phyloP scores from a whole-genome alignment of 139 green algal species.

The Tetraselmis chui region DNA sequence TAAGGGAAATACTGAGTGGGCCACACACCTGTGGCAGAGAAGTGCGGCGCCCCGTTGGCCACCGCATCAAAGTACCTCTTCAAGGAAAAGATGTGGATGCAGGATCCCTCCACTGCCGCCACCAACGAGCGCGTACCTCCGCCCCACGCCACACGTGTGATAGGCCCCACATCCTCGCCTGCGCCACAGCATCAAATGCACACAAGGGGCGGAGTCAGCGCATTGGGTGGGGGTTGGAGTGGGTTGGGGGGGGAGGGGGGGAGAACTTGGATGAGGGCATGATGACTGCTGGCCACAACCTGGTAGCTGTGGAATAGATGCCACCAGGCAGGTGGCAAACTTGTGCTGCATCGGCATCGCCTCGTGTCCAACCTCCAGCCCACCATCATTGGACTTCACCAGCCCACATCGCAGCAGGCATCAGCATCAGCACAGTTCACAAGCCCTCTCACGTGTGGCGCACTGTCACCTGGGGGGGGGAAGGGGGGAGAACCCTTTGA shows the following conservation, averaged over 20 bases:
- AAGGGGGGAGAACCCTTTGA: background rate
- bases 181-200: too few relatives aligned
- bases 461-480: too few relatives aligned
- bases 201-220: background rate
- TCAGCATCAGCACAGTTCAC: too few relatives aligned
- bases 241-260: too few relatives aligned
- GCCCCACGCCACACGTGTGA: conserved; percentile 25
- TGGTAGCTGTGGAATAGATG: background rate
- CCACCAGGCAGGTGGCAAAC: background rate
- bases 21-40: background rate
- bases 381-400: background rate
- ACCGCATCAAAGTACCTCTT: conserved; percentile 18
- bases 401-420: too few relatives aligned
- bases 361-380: background rate
- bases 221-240: too few relatives aligned
- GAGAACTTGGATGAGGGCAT: too few relatives aligned
- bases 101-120: conserved; percentile 23
- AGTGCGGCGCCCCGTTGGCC: background rate
- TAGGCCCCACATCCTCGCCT: background rate
- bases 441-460: too few relatives aligned
- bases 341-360: background rate
- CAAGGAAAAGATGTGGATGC: conserved; percentile 36
- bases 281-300: too few relatives aligned
- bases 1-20: background rate
- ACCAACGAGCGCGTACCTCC: conserved; percentile 23